Percentiles rank a stretch among this genome's conserved stretches.
Conservation (phyloP, 2,329 filamentous ascomycete species). For the Epichloe amarillans region DNA sequence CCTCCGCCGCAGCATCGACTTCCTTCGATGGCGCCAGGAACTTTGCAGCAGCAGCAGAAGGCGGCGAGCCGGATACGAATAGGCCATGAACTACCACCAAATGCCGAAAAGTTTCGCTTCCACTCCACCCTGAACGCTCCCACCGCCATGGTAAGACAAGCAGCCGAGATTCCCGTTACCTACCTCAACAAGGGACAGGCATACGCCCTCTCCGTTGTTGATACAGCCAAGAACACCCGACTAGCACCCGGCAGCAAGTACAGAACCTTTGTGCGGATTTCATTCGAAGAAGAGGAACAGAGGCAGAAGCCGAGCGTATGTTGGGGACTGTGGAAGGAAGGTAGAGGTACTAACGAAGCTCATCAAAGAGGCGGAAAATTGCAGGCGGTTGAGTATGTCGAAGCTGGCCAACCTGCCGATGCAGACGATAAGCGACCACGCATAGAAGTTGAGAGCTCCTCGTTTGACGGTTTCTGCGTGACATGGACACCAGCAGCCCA, state of each 20-base stretch:
- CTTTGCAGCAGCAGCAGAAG: slow-evolving; percentile 25
- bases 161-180: slow-evolving; percentile 88
- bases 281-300: slow-evolving; percentile 93
- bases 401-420: slow-evolving; percentile 43
- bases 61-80: slow-evolving; percentile 33
- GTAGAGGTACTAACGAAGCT: slow-evolving; percentile 86
- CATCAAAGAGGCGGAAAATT: slow-evolving; percentile 86
- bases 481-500: slow-evolving; percentile 68
- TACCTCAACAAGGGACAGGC: slow-evolving; percentile 97
- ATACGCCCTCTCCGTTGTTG: slow-evolving; percentile 74
- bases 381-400: slow-evolving; percentile 90
- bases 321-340: slow-evolving; percentile 91
- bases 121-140: slow-evolving; percentile 84
- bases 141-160: slow-evolving; percentile 86
- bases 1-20: slow-evolving; percentile 38
- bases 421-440: slow-evolving; percentile 53
- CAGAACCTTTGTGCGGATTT: slow-evolving; percentile 85
- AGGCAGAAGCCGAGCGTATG: slow-evolving; percentile 68
- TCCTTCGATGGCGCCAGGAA: slow-evolving; percentile 34
- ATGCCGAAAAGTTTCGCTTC: slow-evolving; percentile 69
- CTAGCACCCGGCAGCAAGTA: slow-evolving; percentile 54
- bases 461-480: slow-evolving; percentile 89
- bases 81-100: slow-evolving; percentile 33
- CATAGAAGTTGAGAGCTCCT: slow-evolving; percentile 59
- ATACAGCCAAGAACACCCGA: slow-evolving; percentile 53